Base-by-base conservation (phyloP, 306 rosid species). In the Quercus dentata region DNA sequence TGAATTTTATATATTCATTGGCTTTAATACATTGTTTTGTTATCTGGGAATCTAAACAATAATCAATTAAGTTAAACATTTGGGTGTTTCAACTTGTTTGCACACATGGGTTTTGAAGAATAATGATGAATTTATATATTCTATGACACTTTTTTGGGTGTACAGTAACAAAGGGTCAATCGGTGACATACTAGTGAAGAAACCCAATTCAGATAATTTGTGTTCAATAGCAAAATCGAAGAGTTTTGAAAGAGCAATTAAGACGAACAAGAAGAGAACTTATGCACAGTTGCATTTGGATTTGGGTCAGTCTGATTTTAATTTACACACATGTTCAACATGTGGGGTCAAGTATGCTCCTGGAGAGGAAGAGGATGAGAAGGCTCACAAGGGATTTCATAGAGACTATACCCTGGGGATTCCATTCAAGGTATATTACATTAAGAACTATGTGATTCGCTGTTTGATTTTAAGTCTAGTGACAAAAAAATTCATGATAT, bases 221-320 rank as follows among this genome's bases (percentile, higher is more conserved):
- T 46, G 59, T 61, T 8, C 76, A 18, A 69, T 71, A 41, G 76
- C 77, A 0, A 78, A 74, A 67, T 77, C 76, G 1, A 38, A 56
- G 4, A 15, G 33, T 20, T 76, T 79, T 51, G 86, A 82, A 52
- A 89, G 18, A 83, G 59, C 87, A 1, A 67, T 85, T 62, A 80
- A 67, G 18, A 90, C 89, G 85, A 94, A 92, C 82, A 90, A 94
- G 91, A 92, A 92, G 81, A 88, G 95, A 84, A 90, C 87, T 87
- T 92, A 92, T 59, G 97, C 94, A 5, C 94, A 94, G 73, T 85
- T 90, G 55, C 90, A 95, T 85, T 80, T 95, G 21, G 94, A 92
- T 5, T 89, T 91, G 5, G 97, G 97, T 27, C 97, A 92, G 79
- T 91, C 92, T 30, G 95, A 90, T 82, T 95, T 92, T 77, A 81